Evolutionary conservation across 2,329 filamentous ascomycete genomes (phyloP), one percentile per base, ranked within the genome.

Genomic region (Apiospora arundinis): DNA sequence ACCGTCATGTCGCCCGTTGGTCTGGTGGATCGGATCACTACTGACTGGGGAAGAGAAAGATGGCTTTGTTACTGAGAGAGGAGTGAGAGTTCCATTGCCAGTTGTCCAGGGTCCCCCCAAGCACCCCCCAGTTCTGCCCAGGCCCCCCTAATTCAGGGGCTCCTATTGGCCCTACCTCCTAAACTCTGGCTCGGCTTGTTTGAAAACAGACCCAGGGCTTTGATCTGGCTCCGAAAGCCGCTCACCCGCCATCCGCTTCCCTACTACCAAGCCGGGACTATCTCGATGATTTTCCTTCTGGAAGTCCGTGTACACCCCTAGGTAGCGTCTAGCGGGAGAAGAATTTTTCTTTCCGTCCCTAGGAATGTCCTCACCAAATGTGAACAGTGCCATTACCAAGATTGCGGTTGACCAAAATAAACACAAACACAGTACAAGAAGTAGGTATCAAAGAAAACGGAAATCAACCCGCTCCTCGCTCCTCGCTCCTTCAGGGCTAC

Each of bases 1-100:
- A 60, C 52, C 8, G 52, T 60, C 52, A 28, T 28, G 49, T 28
- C 46, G 21, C 44, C n/a, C 3, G 42, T 45, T 16, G 2, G 32
- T 6, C 48, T 52, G 9, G 52, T 60, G 56, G 56, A 63, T 63
- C 56, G 56, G 56, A 40, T 63, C 56, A 63, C 56, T 63, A 63
- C 56, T 63, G 32, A 63, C 56, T 63, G 56, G 66, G 66, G 66
- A 68, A 32, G 25, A 37, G 66, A 68, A 68, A 21, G 66, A 48
- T 37, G 66, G 66, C 44, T 68, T 67, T 66, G 44, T 44, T 46
- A 14, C 46, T 21, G 28, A 18, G 40, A 42, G 40, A 42, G 40
- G 40, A 42, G 40, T 37, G 56, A 37, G 56, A 63, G 32, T 63
- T 63, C 56, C 56, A 40, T 63, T 63, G 56, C 56, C 56, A 63